Conservation (phyloP, 352 stramenopile species). For the Globisporangium sylvaticum region DNA sequence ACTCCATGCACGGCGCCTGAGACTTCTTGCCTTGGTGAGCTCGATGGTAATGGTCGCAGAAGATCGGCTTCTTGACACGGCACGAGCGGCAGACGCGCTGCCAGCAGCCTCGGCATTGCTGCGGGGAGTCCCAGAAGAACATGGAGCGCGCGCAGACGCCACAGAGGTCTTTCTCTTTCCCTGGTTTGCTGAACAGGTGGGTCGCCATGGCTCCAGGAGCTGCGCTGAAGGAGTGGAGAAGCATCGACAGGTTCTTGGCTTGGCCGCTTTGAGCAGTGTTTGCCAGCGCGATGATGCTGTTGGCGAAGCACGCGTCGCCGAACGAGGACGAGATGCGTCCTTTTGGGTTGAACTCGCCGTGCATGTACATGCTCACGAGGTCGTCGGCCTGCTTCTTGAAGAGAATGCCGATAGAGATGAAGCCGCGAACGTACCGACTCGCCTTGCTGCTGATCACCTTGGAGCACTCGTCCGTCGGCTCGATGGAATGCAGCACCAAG, state of each 20-base stretch:
- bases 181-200: conserved; percentile 9
- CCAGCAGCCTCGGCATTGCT: conserved; percentile 64
- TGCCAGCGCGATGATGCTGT: conserved; percentile 53
- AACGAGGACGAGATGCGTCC: conserved; percentile 50
- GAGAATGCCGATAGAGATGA: conserved; percentile 56
- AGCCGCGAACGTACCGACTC: conserved; percentile 49
- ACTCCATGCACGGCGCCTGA: conserved; percentile 56
- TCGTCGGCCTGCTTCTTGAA: conserved; percentile 60
- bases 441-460: conserved; percentile 10
- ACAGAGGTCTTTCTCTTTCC: conserved; percentile 31
- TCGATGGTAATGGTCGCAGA: conserved; percentile 62
- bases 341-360: conserved; percentile 60
- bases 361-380: conserved; percentile 60
- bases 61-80: conserved; percentile 67
- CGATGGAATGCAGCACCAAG: conserved; percentile 67
- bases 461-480: conserved; percentile 30
- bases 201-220: neutral
- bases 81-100: conserved; percentile 59
- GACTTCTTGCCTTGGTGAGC: conserved; percentile 21
- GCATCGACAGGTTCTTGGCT: conserved; percentile 66
- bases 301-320: conserved; percentile 52
- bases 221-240: conserved; percentile 33
- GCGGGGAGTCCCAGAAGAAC: conserved; percentile 64
- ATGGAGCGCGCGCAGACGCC: conserved; percentile 48
- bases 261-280: conserved; percentile 64